Percentiles rank a stretch among this genome's conserved stretches.
Evolutionary conservation across 371 early-diverging fungal genomes (phyloP).

Genomic region (Capillidium rhysosporum): DNA sequence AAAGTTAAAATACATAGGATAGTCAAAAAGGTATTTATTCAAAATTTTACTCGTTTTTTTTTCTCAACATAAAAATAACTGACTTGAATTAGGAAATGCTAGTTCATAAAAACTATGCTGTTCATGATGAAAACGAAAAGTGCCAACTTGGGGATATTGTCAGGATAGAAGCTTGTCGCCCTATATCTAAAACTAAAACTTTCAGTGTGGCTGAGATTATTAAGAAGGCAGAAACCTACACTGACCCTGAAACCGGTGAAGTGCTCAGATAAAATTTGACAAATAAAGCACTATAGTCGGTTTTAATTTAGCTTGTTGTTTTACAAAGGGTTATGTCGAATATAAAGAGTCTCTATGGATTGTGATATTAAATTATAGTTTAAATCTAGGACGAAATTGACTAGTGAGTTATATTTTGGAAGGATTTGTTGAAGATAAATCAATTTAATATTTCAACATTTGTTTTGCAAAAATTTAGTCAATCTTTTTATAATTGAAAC

Average conservation of each 20-base stretch:
- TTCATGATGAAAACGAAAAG: conserved; percentile 65
- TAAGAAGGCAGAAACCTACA: conserved; percentile 9
- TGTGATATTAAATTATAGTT: no score
- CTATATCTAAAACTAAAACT: conserved; percentile 69
- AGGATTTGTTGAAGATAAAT: no score
- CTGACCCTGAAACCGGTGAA: conserved; percentile 10
- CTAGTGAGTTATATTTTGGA: no score
- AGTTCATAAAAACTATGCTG: conserved; percentile 68
- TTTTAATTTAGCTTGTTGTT: no score
- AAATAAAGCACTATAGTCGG: no score
- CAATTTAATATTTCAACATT: no score
- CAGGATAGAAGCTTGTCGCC: conserved; percentile 76
- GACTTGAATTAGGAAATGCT: conserved; percentile 22
- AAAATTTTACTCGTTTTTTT: not conserved
- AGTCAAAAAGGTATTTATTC: conserved; percentile 53
- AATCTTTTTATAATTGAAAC: no score
- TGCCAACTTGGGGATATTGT: conserved; percentile 82
- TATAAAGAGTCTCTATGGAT: no score
- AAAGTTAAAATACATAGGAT: conserved; percentile 53
- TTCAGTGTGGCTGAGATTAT: conserved; percentile 81
- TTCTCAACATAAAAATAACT: not conserved
- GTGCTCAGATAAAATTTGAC: conserved; percentile 8
- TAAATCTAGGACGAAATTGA: no score
- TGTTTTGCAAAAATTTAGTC: no score
- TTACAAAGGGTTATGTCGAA: no score